phyloP scores from a whole-genome alignment of 176 grass and related monocot species.

The Zizania latifolia region DNA sequence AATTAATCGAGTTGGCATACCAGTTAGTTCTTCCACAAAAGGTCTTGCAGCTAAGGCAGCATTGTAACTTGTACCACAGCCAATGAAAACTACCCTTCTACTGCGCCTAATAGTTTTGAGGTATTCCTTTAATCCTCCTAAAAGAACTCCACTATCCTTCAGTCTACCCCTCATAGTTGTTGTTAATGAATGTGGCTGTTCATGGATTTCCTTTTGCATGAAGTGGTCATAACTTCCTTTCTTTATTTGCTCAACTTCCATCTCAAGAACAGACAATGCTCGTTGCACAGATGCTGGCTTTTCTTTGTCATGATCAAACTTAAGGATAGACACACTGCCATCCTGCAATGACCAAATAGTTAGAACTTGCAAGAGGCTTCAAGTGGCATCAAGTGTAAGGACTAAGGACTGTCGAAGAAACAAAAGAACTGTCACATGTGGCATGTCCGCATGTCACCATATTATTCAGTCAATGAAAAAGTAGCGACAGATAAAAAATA shows the following conservation, averaged over 20 bases:
- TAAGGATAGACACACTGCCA: slow-evolving; percentile 79
- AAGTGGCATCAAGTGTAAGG: neutral
- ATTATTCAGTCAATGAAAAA: neutral
- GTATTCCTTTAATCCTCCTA: slow-evolving; percentile 86
- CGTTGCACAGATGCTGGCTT: slow-evolving; percentile 84
- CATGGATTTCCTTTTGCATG: slow-evolving; percentile 98
- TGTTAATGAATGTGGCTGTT: slow-evolving; percentile 79
- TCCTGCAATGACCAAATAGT: slow-evolving; percentile 45
- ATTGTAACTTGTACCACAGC: slow-evolving; percentile 94
- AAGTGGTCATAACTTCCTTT: slow-evolving; percentile 90
- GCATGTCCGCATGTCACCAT: neutral
- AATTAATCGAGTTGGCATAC: slow-evolving; percentile 30
- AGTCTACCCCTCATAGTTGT: slow-evolving; percentile 94
- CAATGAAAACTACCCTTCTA: slow-evolving; percentile 83
- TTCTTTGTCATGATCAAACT: slow-evolving; percentile 75
- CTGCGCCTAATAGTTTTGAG: slow-evolving; percentile 77
- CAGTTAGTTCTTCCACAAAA: slow-evolving; percentile 82
- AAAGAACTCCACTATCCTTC: slow-evolving; percentile 64
- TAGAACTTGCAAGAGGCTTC: neutral
- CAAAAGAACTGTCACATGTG: neutral
- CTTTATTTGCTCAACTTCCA: slow-evolving; percentile 98
- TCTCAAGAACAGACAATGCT: slow-evolving; percentile 90
- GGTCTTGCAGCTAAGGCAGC: slow-evolving; percentile 80
- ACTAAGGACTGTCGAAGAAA: neutral
- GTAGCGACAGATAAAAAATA: neutral